phyloP scores from a whole-genome alignment of 768 basidiomycete species.

The Auricularia cornea region DNA sequence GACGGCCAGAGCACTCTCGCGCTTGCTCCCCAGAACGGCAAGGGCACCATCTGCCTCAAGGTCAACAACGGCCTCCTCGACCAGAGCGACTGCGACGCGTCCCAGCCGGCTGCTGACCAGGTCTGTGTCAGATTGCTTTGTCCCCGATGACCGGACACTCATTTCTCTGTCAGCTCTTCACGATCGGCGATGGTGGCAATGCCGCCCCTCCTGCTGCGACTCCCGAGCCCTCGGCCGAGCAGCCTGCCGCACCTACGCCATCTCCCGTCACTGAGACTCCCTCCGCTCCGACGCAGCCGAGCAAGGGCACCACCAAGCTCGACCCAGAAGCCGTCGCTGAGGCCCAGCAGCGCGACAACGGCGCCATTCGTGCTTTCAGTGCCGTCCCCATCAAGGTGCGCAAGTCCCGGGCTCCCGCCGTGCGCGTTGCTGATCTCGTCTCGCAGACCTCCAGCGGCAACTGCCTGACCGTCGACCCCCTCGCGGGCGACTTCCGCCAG shows the following conservation, averaged over 20 bases:
- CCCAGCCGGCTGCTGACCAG: not conserved
- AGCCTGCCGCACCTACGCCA: not conserved
- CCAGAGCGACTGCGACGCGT: not conserved
- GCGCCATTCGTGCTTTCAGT: constrained; percentile 3
- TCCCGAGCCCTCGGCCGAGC: not conserved
- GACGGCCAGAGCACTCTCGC: not conserved
- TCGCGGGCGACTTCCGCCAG: constrained; percentile 6
- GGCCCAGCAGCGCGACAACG: constrained; percentile 4
- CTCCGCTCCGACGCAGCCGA: not conserved
- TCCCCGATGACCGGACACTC: no score
- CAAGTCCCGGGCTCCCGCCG: not conserved
- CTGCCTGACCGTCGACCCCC: constrained; percentile 3
- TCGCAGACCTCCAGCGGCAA: constrained; percentile 2
- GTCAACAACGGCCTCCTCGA: not conserved
- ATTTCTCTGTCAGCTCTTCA: not conserved
- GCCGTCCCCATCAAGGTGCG: constrained; percentile 7
- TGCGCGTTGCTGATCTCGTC: not conserved
- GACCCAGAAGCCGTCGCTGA: constrained; percentile 2
- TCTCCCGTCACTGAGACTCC: not conserved
- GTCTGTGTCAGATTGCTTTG: not conserved
- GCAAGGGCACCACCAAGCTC: not conserved
- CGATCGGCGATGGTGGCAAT: not conserved
- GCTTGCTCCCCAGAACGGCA: not conserved
- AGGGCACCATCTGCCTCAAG: not conserved
- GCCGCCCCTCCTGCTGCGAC: not conserved